phyloP scores from a whole-genome alignment of 2,329 filamentous ascomycete genomes.

The Claviceps arundinis region DNA sequence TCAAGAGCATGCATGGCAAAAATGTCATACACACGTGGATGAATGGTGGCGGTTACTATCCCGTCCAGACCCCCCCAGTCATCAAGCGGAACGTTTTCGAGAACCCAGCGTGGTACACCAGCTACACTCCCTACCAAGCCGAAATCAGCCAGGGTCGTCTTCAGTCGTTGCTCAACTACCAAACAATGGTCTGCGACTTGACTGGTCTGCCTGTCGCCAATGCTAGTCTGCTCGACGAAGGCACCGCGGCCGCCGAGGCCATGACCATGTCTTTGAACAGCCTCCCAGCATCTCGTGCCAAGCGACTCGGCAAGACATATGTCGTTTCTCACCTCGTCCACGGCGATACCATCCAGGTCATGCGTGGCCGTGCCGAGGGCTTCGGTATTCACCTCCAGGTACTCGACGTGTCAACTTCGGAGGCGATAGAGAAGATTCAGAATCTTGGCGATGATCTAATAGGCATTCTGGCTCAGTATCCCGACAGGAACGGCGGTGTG shows the following conservation, averaged over 20 bases:
- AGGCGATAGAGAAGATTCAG: slow-evolving; percentile 49
- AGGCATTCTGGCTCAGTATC: slow-evolving; percentile 89
- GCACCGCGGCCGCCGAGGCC: slow-evolving; percentile 84
- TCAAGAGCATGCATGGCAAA: slow-evolving; percentile 24
- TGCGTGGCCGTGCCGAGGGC: slow-evolving; percentile 76
- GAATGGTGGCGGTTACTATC: slow-evolving; percentile 81
- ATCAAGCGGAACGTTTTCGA: slow-evolving; percentile 89
- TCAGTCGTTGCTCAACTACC: slow-evolving; percentile 88
- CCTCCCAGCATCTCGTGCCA: slow-evolving; percentile 57
- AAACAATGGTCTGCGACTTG: slow-evolving; percentile 81
- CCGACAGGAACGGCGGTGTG: slow-evolving; percentile 73
- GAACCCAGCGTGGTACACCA: slow-evolving; percentile 94
- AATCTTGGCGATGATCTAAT: slow-evolving; percentile 69
- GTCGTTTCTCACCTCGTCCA: slow-evolving; percentile 74
- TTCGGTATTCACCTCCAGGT: slow-evolving; percentile 73
- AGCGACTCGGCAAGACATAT: slow-evolving; percentile 64
- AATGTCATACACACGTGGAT: slow-evolving; percentile 46
- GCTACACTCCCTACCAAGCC: slow-evolving; percentile 93
- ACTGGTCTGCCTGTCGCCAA: slow-evolving; percentile 82
- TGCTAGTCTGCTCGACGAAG: slow-evolving; percentile 81
- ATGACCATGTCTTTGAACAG: slow-evolving; percentile 85
- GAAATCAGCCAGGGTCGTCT: slow-evolving; percentile 93
- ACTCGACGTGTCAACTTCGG: slow-evolving; percentile 55
- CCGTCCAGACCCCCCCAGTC: slow-evolving; percentile 73
- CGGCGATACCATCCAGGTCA: slow-evolving; percentile 72